Evolutionary conservation across 2,329 filamentous ascomycete genomes (phyloP).

Genomic region (Colletotrichum gloeosporioides): DNA sequence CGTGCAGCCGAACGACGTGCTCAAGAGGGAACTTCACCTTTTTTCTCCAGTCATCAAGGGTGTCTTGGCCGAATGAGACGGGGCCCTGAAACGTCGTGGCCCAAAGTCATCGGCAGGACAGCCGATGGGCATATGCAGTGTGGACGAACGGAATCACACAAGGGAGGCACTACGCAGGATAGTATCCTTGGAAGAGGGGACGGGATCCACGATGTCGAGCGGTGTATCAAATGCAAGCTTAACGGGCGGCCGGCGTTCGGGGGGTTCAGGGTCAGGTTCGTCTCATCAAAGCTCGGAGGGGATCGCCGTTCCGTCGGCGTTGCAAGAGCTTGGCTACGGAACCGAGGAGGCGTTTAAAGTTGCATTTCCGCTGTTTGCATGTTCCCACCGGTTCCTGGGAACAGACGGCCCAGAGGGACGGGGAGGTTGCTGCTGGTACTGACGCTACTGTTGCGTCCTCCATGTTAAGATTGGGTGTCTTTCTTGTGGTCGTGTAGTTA

Average conservation of each 20-base stretch:
- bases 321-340: neutral
- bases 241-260: neutral
- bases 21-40: neutral
- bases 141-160: neutral
- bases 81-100: neutral
- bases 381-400: neutral
- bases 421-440: neutral
- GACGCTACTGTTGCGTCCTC: neutral
- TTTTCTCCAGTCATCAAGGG: neutral
- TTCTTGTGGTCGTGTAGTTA: neutral
- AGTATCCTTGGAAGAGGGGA: neutral
- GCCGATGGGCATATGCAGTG: neutral
- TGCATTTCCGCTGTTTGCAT: neutral
- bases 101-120: neutral
- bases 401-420: neutral
- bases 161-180: neutral
- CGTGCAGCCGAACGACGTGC: neutral
- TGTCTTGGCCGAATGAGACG: neutral
- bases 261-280: neutral
- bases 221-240: neutral
- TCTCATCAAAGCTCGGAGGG: conserved; percentile 13
- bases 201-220: neutral
- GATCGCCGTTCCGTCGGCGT: conserved; percentile 10
- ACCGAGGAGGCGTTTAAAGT: conserved; percentile 13
- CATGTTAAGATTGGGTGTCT: neutral